Evolutionary conservation across 139 green algal genomes (phyloP).

Genomic region (Chlamydomonas sp.): DNA sequence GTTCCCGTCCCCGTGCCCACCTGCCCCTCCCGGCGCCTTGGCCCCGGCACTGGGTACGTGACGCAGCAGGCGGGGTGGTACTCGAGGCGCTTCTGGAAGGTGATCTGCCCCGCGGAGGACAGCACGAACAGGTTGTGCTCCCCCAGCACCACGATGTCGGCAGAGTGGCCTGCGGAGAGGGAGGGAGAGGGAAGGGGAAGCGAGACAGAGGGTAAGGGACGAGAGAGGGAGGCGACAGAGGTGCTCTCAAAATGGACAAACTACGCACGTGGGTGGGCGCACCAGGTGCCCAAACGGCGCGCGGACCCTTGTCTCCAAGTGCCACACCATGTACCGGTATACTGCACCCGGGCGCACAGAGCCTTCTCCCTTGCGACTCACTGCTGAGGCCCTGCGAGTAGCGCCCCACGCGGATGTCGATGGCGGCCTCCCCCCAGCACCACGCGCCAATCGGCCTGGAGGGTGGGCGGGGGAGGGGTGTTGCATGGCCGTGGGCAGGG

Average conservation of each 20-base stretch:
- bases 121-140: conserved; percentile 72
- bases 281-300: too few relatives aligned
- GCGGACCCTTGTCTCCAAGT: neutral
- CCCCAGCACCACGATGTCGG: conserved; percentile 63
- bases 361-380: conserved; percentile 16
- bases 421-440: conserved; percentile 63
- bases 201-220: neutral
- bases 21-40: conserved; percentile 27
- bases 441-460: conserved; percentile 62
- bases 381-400: conserved; percentile 25
- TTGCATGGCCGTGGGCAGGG: neutral
- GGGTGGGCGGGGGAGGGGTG: neutral
- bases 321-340: too few relatives aligned
- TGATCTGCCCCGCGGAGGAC: conserved; percentile 35
- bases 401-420: conserved; percentile 59
- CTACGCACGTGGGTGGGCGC: too few relatives aligned
- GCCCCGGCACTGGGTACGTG: conserved; percentile 52
- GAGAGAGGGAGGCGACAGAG: neutral
- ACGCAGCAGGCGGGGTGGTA: conserved; percentile 67
- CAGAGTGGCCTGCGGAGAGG: conserved; percentile 32
- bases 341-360: too few relatives aligned
- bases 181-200: neutral
- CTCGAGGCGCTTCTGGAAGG: conserved; percentile 68
- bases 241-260: neutral
- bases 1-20: too few relatives aligned